Evolutionary conservation across 352 stramenopile genomes (phyloP).

Genomic region (Globisporangium okanoganense): DNA sequence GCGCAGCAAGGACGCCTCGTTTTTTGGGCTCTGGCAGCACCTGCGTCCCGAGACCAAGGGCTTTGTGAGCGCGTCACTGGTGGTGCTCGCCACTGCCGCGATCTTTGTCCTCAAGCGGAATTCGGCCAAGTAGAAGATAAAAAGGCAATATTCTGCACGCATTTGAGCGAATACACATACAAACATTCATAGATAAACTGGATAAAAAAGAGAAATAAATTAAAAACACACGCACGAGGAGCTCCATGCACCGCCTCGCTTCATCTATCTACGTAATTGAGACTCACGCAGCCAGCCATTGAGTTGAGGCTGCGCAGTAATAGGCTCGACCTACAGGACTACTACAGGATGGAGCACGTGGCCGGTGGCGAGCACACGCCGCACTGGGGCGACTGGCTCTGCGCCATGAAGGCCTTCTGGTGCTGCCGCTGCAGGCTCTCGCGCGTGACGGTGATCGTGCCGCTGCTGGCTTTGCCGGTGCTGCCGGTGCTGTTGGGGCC

Average conservation of each 20-base stretch:
- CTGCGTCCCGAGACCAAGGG: conserved; percentile 22
- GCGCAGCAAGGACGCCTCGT: conserved; percentile 11
- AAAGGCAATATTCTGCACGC: neutral
- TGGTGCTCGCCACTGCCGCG: conserved; percentile 27
- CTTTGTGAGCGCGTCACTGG: conserved; percentile 21
- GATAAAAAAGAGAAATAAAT: neutral
- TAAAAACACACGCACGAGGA: neutral
- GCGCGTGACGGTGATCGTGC: conserved; percentile 65
- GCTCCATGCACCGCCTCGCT: neutral
- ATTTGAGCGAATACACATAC: neutral
- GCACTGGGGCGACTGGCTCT: conserved; percentile 65
- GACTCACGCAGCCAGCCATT: neutral
- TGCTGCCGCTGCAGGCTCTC: conserved; percentile 84
- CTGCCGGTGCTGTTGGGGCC: conserved; percentile 16
- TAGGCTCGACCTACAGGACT: neutral
- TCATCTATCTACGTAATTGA: neutral
- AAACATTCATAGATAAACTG: neutral
- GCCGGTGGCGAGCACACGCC: conserved; percentile 36
- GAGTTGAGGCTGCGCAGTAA: neutral
- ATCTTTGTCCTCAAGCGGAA: conserved; percentile 46
- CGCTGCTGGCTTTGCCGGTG: conserved; percentile 24
- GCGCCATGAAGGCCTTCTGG: conserved; percentile 75
- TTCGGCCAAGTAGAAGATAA: conserved; percentile 15
- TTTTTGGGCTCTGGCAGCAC: neutral
- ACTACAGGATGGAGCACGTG: conserved; percentile 60